Percentiles rank a stretch among this genome's conserved stretches.
Conservation (phyloP, 495 filamentous ascomycete species). For the Terfezia boudieri region DNA sequence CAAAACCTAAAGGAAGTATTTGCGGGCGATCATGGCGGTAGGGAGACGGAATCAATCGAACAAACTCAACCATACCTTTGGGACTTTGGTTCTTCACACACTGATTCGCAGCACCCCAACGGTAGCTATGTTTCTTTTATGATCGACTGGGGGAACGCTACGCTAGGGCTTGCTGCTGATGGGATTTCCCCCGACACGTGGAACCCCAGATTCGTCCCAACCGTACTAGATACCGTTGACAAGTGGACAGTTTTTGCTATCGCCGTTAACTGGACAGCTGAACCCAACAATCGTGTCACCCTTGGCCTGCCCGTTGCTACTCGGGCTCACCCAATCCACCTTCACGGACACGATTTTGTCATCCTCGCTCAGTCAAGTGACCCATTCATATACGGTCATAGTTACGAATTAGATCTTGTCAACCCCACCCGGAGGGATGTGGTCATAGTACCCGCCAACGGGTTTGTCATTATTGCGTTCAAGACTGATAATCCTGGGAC, state of each 20-base stretch:
- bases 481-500: slow-evolving; percentile 36
- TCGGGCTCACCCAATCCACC: slow-evolving; percentile 26
- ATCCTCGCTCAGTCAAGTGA: slow-evolving; percentile 26
- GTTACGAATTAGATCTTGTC: slow-evolving; percentile 19
- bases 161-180: not conserved
- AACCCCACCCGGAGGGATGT: slow-evolving; percentile 39
- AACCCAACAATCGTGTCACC: slow-evolving; percentile 2
- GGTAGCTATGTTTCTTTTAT: not conserved
- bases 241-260: not conserved
- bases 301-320: slow-evolving; percentile 14
- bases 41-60: not conserved
- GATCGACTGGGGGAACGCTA: not conserved
- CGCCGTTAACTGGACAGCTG: not conserved
- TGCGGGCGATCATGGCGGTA: not conserved
- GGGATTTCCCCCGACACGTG: not conserved
- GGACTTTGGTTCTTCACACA: not conserved
- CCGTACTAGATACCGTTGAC: not conserved
- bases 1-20: not conserved
- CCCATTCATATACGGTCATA: slow-evolving; percentile 14
- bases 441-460: slow-evolving; percentile 29
- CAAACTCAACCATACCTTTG: not conserved
- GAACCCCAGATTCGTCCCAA: not conserved
- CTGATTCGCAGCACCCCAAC: not conserved
- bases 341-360: slow-evolving; percentile 38
- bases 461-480: slow-evolving; percentile 31